Conservation (phyloP, 352 stramenopile genomes). For the Globisporangium radiosum region DNA sequence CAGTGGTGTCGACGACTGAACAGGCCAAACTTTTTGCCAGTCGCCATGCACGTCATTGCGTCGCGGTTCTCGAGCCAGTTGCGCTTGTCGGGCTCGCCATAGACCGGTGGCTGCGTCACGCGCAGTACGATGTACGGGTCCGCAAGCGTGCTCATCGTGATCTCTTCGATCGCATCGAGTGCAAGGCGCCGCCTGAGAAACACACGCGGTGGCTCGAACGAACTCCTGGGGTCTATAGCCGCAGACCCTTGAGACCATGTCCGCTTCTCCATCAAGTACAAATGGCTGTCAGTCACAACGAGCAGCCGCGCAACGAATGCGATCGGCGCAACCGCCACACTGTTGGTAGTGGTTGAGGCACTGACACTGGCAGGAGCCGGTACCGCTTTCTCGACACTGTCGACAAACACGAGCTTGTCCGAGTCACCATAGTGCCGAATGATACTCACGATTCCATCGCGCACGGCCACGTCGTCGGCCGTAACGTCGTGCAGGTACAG, state of each 20-base stretch:
- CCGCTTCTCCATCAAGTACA: constrained; percentile 79
- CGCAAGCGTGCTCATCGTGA: constrained; percentile 76
- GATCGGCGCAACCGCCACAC: constrained; percentile 20
- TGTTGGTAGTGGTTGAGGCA: background rate
- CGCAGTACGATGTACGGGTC: constrained; percentile 75
- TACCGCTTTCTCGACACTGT: constrained; percentile 62
- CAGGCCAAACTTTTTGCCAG: constrained; percentile 82
- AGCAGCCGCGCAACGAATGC: constrained; percentile 38
- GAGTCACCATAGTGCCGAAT: constrained; percentile 72
- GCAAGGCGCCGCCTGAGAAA: constrained; percentile 63
- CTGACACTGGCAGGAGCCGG: constrained; percentile 16
- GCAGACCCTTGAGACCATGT: constrained; percentile 21
- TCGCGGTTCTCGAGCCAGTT: constrained; percentile 84
- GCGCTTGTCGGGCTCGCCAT: constrained; percentile 61
- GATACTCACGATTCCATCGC: constrained; percentile 58
- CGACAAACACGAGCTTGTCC: constrained; percentile 80
- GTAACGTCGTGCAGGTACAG: constrained; percentile 51
- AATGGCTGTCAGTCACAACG: constrained; percentile 59
- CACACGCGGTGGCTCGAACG: constrained; percentile 52
- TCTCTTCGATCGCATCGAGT: constrained; percentile 59
- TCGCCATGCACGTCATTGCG: constrained; percentile 80
- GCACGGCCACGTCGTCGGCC: constrained; percentile 32
- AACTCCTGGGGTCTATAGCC: constrained; percentile 33
- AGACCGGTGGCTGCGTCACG: constrained; percentile 45
- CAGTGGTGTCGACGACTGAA: constrained; percentile 87